A percentile compares a stretch with the other conserved stretches of the same genome.
phyloP scores from a whole-genome alignment of 805 yeast genomes.

The baker's yeast (Saccharomyces cerevisiae) region DNA sequence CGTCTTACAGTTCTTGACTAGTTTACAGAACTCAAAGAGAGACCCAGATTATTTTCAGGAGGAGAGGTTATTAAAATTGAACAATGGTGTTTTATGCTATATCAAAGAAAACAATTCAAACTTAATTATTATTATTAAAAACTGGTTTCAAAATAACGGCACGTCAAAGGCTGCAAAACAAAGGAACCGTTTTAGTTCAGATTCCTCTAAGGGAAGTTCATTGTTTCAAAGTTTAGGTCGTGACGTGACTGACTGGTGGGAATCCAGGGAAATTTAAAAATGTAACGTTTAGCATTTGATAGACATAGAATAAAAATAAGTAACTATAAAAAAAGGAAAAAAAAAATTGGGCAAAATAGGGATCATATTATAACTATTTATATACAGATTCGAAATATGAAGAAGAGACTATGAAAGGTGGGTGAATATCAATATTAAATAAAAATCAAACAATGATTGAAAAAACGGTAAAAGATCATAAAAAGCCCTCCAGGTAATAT shows the following conservation, averaged over 20 bases:
- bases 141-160: conserved; percentile 23
- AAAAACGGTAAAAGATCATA: not conserved
- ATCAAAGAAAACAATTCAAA: conserved; percentile 14
- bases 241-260: conserved; percentile 24
- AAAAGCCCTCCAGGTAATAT: not conserved
- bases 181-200: not conserved
- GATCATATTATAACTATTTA: no score
- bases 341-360: not conserved
- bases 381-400: not conserved
- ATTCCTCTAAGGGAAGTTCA: not conserved
- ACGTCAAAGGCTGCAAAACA: not conserved
- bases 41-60: conserved; percentile 12
- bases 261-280: not conserved
- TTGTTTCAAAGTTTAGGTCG: conserved; percentile 18
- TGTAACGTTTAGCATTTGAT: not conserved
- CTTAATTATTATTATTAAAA: conserved; percentile 18
- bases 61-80: conserved; percentile 24
- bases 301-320: not conserved
- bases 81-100: conserved; percentile 29
- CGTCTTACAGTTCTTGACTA: conserved; percentile 11
- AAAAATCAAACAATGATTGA: not conserved
- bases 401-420: not conserved
- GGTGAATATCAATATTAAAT: not conserved
- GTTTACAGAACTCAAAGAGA: conserved; percentile 13
- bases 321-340: not conserved